phyloP scores from a whole-genome alignment of 495 filamentous ascomycete species.

The Rostrohypoxylon terebratum region DNA sequence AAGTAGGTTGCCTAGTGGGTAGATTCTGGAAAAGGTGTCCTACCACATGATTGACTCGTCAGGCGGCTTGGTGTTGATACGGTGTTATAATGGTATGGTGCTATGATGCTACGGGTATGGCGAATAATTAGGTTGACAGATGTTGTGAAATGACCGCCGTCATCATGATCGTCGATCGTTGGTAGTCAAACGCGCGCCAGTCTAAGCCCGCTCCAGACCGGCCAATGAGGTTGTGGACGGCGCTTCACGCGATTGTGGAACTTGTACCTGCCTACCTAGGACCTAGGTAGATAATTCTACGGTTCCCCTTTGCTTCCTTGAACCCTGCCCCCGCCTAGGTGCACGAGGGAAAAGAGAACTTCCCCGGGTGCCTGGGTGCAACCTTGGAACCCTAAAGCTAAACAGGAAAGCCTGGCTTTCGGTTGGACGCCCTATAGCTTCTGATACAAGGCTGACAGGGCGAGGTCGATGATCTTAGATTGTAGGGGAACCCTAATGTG shows the following conservation, averaged over 20 bases:
- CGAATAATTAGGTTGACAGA: slow-evolving; percentile 28
- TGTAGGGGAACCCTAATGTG: slow-evolving; percentile 38
- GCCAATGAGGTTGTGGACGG: slow-evolving; percentile 29
- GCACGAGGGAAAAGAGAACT: slow-evolving; percentile 28
- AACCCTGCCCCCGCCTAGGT: slow-evolving; percentile 12
- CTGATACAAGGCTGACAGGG: slow-evolving; percentile 35
- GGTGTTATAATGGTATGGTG: not conserved
- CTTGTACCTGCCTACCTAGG: not conserved
- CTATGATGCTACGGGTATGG: slow-evolving; percentile 9
- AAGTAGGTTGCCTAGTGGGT: not conserved
- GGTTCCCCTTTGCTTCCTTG: slow-evolving; percentile 17
- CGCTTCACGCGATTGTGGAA: slow-evolving; percentile 35
- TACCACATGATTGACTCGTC: not conserved
- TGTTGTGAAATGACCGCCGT: not conserved
- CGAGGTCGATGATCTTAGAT: slow-evolving; percentile 18
- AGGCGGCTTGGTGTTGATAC: not conserved
- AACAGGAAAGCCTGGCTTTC: slow-evolving; percentile 6
- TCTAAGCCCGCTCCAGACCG: slow-evolving; percentile 14
- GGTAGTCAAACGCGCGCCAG: not conserved
- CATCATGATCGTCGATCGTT: not conserved
- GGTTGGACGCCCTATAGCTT: slow-evolving; percentile 28
- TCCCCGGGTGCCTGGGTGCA: slow-evolving; percentile 17
- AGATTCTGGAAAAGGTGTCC: not conserved
- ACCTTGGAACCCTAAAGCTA: slow-evolving; percentile 6
- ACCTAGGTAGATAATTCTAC: not conserved